phyloP scores from a whole-genome alignment of 2,329 filamentous ascomycete genomes.

The Aspergillus sojae region DNA sequence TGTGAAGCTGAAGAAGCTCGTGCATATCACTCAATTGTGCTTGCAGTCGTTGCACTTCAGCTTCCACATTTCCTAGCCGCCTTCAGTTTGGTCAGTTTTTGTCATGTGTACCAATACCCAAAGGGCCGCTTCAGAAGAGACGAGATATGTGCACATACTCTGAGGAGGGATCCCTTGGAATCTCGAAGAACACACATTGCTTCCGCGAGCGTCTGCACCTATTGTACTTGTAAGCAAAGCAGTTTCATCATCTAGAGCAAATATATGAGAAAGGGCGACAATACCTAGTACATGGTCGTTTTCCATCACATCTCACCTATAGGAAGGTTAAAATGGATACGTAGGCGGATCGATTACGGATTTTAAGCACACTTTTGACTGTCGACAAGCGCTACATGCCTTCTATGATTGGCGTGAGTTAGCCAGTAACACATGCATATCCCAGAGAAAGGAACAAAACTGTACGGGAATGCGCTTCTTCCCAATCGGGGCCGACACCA shows the following conservation, averaged over 20 bases:
- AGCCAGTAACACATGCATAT: not conserved
- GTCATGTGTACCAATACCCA: not conserved
- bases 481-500: constrained; percentile 26
- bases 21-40: constrained; percentile 32
- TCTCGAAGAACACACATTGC: constrained; percentile 40
- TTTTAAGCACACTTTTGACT: constrained; percentile 34
- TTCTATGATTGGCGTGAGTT: constrained; percentile 25
- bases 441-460: not conserved
- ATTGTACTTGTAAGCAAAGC: not conserved
- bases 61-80: constrained; percentile 37
- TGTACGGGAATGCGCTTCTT: constrained; percentile 42
- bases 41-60: constrained; percentile 32
- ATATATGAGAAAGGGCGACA: not conserved
- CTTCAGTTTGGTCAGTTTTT: constrained; percentile 19
- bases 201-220: constrained; percentile 39
- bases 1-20: constrained; percentile 18
- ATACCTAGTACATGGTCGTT: constrained; percentile 40
- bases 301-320: constrained; percentile 42
- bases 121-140: not conserved
- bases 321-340: not conserved
- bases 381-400: constrained; percentile 41
- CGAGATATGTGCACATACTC: constrained; percentile 24
- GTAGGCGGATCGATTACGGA: not conserved
- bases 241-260: not conserved
- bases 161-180: constrained; percentile 33